Conservation (phyloP, 305 asterid genomes). For the Solanum aculeatissimum region DNA sequence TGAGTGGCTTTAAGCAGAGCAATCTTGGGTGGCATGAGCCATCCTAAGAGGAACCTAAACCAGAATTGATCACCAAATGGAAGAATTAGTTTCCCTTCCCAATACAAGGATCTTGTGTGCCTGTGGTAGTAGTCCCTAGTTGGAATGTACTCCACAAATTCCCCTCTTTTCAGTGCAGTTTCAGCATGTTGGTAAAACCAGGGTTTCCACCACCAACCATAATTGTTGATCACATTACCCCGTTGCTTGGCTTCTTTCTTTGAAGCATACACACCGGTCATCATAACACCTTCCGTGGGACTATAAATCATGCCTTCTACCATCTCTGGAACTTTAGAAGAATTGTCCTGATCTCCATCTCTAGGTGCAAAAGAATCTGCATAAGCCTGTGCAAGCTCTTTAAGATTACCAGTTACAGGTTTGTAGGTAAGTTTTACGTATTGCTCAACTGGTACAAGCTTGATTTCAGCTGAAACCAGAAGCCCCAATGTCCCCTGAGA, state of each 20-base stretch:
- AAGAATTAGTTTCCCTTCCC: slow-evolving; percentile 96
- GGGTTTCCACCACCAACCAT: slow-evolving; percentile 93
- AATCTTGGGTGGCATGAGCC: slow-evolving; percentile 98
- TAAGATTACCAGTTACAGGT: slow-evolving; percentile 47
- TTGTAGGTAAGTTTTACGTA: slow-evolving; percentile 78
- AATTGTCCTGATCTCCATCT: slow-evolving; percentile 81
- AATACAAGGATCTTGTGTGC: slow-evolving; percentile 78
- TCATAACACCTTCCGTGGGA: slow-evolving; percentile 68
- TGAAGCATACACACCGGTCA: slow-evolving; percentile 73
- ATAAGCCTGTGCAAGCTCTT: slow-evolving; percentile 74
- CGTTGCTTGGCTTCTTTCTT: slow-evolving; percentile 74
- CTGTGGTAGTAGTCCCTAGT: slow-evolving; percentile 92
- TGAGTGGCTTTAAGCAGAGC: slow-evolving; percentile 93
- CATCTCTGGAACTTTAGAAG: slow-evolving; percentile 78
- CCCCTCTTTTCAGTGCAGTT: slow-evolving; percentile 75
- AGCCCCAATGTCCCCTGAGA: slow-evolving; percentile 94
- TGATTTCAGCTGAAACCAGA: slow-evolving; percentile 89
- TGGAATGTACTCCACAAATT: slow-evolving; percentile 84
- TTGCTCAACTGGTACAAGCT: slow-evolving; percentile 82
- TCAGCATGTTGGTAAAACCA: slow-evolving; percentile 98
- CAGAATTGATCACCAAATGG: slow-evolving; percentile 91
- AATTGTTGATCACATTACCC: slow-evolving; percentile 63
- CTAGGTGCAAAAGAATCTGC: slow-evolving; percentile 72
- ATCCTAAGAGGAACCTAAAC: slow-evolving; percentile 81
- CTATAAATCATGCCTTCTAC: slow-evolving; percentile 81